Base-by-base conservation (phyloP, 345 rosid species). In the Dimocarpus longan region DNA sequence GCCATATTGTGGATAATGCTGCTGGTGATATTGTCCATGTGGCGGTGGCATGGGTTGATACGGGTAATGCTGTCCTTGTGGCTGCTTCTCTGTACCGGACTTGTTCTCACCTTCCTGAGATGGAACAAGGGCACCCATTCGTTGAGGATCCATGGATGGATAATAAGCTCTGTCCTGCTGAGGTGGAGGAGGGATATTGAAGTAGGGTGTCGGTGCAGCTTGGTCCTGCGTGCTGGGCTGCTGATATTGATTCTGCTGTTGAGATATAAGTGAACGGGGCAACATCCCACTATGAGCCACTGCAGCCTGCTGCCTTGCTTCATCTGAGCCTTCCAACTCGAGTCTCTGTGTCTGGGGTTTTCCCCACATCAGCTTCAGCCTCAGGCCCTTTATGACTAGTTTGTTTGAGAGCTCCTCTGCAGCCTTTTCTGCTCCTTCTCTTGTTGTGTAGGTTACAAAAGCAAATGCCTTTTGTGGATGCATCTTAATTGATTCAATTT, bases 371-470 rank as follows among this genome's bases (percentile, higher is more conserved):
- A 95, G 89, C 84, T 95, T 95, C 89, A 95, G 86, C 85, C 99
- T 83, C 76, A 93, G 84, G 57, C 98, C 99, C 68, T 95, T 95
- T 77, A 93, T 82, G 22, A 95, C 98, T 48, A 95, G 88, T 82
- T 88, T 92, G 84, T 94, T 93, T 59, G 96, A 86, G 42, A 95
- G 98, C 82, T 93, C 98, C 70, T 88, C 97, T 0, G 97, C 97
- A 57, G 99, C 98, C 86, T 92, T 95, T 85, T 95, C 98, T 69
- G 98, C 98, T 46, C 96, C 99, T 87, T 95, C 99, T 73, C 99
- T 88, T 80, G 88, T 88, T 76, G 98, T 93, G 84, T 95, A 93
- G n/a, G 97, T 88, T 74, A 95, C 95, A 85, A 95, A 95, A 2
- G 99, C 99, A 70, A 94, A 93, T 40, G 98, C 95, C 75, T 95